Conservation (phyloP, 2,329 filamentous ascomycete genomes). For the Incumbomyces delicatus region DNA sequence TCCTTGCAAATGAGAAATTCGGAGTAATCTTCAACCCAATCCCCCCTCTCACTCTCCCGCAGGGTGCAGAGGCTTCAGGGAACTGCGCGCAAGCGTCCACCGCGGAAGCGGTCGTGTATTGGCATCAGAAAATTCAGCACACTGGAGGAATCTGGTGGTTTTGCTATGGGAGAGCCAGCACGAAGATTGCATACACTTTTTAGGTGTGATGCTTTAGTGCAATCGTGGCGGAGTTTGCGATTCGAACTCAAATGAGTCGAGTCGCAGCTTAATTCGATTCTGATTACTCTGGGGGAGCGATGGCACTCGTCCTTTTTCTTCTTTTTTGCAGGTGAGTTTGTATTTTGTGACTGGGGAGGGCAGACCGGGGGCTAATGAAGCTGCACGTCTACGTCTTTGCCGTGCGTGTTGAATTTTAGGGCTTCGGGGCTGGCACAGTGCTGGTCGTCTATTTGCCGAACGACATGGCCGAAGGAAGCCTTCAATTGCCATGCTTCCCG, state of each 20-base stretch:
- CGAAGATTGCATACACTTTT: slow-evolving; percentile 66
- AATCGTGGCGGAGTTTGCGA: slow-evolving; percentile 69
- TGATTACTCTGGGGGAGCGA: slow-evolving; percentile 79
- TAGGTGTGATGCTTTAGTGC: slow-evolving; percentile 69
- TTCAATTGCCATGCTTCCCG: too few species aligned
- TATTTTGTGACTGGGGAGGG: neutral
- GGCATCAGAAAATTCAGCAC: slow-evolving; percentile 83
- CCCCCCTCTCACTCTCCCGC: slow-evolving; percentile 27
- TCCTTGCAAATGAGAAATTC: slow-evolving; percentile 90
- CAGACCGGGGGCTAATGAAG: neutral
- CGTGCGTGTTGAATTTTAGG: neutral
- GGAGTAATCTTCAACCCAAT: slow-evolving; percentile 77
- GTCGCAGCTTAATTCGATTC: slow-evolving; percentile 71
- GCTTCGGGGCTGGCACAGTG: too few species aligned
- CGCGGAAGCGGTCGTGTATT: slow-evolving; percentile 69
- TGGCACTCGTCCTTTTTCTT: slow-evolving; percentile 45
- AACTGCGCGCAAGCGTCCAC: slow-evolving; percentile 77
- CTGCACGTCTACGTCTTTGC: neutral
- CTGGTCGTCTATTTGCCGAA: too few species aligned
- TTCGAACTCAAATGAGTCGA: slow-evolving; percentile 19
- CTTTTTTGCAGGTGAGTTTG: slow-evolving; percentile 10
- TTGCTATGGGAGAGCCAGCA: slow-evolving; percentile 85
- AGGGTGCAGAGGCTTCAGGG: slow-evolving; percentile 31
- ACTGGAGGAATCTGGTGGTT: slow-evolving; percentile 21
- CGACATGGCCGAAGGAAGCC: too few species aligned